These are phyloP conservation scores for Phylloporus sp. DNA, from an alignment of 768 basidiomycete genomes.

Conservation along the genomic window DNA sequence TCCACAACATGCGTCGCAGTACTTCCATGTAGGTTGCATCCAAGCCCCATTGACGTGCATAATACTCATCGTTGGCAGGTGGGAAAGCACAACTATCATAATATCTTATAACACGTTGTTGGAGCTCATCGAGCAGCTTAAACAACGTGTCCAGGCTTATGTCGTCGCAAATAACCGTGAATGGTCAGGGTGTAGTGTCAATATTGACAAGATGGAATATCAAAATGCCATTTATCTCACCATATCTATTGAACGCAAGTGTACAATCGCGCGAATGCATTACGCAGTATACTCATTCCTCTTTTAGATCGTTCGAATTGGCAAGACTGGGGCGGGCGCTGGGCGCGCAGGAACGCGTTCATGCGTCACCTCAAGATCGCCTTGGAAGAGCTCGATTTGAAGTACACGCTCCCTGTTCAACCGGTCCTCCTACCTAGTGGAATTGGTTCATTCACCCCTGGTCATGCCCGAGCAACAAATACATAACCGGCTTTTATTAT, in stretches of 20 bases:
- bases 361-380: conserved; percentile 70
- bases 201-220: conserved; percentile 77
- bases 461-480: neutral
- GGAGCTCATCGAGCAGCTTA: conserved; percentile 64
- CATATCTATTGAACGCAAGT: conserved; percentile 69
- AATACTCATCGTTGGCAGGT: conserved; percentile 30
- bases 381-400: conserved; percentile 69
- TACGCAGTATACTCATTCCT: neutral
- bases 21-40: conserved; percentile 56
- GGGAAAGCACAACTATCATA: conserved; percentile 65
- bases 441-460: neutral
- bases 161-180: conserved; percentile 62
- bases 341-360: conserved; percentile 67
- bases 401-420: conserved; percentile 67
- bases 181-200: conserved; percentile 59
- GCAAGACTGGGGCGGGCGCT: conserved; percentile 84
- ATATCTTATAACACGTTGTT: conserved; percentile 69
- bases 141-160: conserved; percentile 52
- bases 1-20: conserved; percentile 73
- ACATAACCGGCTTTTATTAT: neutral
- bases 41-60: neutral
- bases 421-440: conserved; percentile 52
- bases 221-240: conserved; percentile 66
- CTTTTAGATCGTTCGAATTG: conserved; percentile 66
- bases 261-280: neutral